Conservation (phyloP, 257 asterid genomes). For the Paraleonurus japonicus region DNA sequence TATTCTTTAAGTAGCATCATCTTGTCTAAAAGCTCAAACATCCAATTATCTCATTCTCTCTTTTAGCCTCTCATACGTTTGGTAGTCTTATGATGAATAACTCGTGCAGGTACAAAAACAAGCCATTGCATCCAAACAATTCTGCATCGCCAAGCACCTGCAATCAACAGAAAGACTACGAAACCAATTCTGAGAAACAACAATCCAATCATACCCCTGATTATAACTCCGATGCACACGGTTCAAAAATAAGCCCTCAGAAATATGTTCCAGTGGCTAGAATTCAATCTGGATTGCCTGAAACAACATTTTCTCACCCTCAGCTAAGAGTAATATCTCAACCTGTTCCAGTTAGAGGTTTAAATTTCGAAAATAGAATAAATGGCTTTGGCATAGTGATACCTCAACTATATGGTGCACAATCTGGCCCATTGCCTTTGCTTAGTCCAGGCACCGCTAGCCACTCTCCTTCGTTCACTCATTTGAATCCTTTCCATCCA, state of each 20-base stretch:
- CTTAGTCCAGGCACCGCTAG: conserved; percentile 44
- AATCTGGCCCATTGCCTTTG: conserved; percentile 32
- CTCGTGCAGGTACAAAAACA: conserved; percentile 64
- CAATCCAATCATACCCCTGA: conserved; percentile 43
- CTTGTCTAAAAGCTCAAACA: neutral
- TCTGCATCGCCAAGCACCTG: conserved; percentile 49
- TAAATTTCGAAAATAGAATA: conserved; percentile 41
- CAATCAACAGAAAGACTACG: conserved; percentile 51
- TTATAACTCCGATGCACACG: conserved; percentile 47
- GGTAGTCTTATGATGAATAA: neutral
- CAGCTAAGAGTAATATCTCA: conserved; percentile 41
- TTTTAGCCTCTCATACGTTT: too few species aligned
- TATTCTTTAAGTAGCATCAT: neutral
- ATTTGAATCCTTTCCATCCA: conserved; percentile 32
- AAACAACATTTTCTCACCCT: conserved; percentile 29
- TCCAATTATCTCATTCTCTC: too few species aligned
- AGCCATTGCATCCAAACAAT: conserved; percentile 40
- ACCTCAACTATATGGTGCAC: conserved; percentile 38
- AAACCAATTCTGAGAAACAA: conserved; percentile 49
- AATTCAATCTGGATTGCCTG: conserved; percentile 41
- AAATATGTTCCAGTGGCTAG: conserved; percentile 31
- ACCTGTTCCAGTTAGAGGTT: conserved; percentile 58
- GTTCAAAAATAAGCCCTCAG: conserved; percentile 36
- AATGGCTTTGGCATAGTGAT: conserved; percentile 38
- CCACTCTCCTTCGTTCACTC: conserved; percentile 39